Evolutionary conservation across 345 rosid genomes (phyloP), one percentile per base, ranked within the genome.

Genomic region (Citrus maxima): DNA sequence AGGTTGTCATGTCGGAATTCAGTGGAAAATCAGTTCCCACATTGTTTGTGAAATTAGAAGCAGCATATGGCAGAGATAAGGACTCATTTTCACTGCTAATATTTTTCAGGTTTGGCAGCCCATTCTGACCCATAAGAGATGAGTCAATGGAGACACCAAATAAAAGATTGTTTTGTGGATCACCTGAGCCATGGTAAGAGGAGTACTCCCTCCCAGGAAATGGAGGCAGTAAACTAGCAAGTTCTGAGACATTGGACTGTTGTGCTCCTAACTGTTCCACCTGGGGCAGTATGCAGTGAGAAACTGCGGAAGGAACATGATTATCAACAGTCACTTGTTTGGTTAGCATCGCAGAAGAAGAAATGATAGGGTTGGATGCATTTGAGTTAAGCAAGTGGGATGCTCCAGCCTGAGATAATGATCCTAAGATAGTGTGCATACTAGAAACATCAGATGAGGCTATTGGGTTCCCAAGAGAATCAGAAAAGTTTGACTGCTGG

Each of bases 71-170:
- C 63, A 80, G 75, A 4, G 85, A 79, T 74, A 82, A 62, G 0
- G 84, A 80, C 28, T 80, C 83, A 70, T 80, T 79, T 74, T 88
- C 90, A 72, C 54, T 69, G 82, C 84, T 81, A 37, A 79, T 73
- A 7, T 75, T 80, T 80, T 85, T 84, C 66, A 86, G 80, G 34
- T 77, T 85, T 25, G 85, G 70, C 73, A 86, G 82, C 51, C 83
- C 88, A 67, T 84, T 84, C 81, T 84, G 88, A 82, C 83, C 70
- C 88, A 84, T 78, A 61, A 85, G 79, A 40, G 88, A 77, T 24
- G 90, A 68, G 64, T 88, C 88, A 19, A 86, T 88, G 79, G 80
- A 86, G 55, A 88, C 88, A 27, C 90, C 88, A 74, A 86, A 88
- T 58, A 88, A 64, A n/a, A 84, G 77, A 60, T 81, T 84, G 80